Base-by-base conservation (phyloP, 2,329 filamentous ascomycete species). In the Escovopsis sp. region DNA sequence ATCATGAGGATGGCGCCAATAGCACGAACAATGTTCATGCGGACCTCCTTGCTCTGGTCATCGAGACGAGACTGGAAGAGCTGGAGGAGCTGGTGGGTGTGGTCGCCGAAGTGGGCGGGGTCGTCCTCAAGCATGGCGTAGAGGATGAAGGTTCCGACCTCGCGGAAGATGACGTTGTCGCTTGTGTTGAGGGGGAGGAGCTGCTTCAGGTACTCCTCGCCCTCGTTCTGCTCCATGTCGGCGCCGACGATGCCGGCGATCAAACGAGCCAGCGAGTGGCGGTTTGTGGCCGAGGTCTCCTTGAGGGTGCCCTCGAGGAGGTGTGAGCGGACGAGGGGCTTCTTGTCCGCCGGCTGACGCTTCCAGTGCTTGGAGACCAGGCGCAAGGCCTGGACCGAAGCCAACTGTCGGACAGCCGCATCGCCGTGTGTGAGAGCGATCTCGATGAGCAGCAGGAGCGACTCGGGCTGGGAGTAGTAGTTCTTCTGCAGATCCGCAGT, bases 21-120 rank as follows among this genome's bases (percentile, higher is more conserved):
- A 47, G 86, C 87, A 56, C 94, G 77, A 65, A 95, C 80, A 30
- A 91, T 93, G 70, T 95, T 96, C 67, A 94, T 80, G 54, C 88
- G 82, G 44, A 98, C 91, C 60, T 95, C 86, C 48, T 83, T 76
- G 61, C 87, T 95, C 64, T 93, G 80, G 57, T 96, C 91, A 55
- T 83, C 80, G 55, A 98, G 91, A 39, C 88, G 93, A 61, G 80
- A 81, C 62, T 72, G 71, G 67, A 96, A 94, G 26, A 96, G 72
- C 55, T 75, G 72, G 55, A 96, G 85, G 46, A 96, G 76, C 57
- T 85, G 79, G 45, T 72, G 64, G 53, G 86, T 77, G 63, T 91
- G 84, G 55, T 88, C 83, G 54, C 78, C 77, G 63, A 95, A 94
- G 52, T 80, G 75, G 51, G 87, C 80, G 18, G 86, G 86, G 51